Conservation (phyloP, 2,329 filamentous ascomycete species). For the Curvularia lunata region DNA sequence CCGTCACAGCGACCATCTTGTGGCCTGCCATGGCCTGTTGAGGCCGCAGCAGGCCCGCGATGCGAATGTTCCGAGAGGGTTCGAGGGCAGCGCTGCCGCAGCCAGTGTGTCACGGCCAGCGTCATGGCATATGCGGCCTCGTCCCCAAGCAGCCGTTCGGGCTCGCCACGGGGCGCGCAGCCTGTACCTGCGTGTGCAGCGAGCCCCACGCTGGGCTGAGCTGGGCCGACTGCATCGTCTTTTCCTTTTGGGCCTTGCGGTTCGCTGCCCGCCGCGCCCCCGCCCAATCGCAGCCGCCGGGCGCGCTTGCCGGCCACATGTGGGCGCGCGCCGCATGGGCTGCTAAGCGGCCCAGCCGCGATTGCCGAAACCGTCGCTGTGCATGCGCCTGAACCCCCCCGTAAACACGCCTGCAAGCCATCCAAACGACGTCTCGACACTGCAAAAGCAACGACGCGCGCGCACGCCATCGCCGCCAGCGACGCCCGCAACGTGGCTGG, state of each 20-base stretch:
- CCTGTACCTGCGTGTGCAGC: too few relatives aligned
- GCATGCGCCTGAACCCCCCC: constrained; percentile 37
- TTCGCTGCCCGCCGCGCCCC: constrained; percentile 1
- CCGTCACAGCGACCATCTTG: too few relatives aligned
- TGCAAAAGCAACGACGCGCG: not conserved
- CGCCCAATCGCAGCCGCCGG: not conserved
- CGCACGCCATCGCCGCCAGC: not conserved
- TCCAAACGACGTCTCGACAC: too few relatives aligned
- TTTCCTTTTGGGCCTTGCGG: constrained; percentile 4
- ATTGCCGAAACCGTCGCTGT: constrained; percentile 38
- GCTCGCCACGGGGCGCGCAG: not conserved
- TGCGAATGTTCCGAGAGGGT: constrained; percentile 33
- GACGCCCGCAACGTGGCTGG: not conserved
- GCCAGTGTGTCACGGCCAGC: constrained; percentile 39
- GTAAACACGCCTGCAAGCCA: constrained; percentile 4
- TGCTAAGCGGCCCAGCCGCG: constrained; percentile 33
- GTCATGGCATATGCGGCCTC: constrained; percentile 30
- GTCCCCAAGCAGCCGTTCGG: constrained; percentile 16
- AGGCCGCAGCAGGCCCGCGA: constrained; percentile 47
- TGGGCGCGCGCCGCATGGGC: constrained; percentile 28
- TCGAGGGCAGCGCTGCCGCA: constrained; percentile 28
- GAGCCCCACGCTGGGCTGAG: not conserved
- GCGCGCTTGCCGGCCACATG: not conserved
- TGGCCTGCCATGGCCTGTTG: constrained; percentile 47
- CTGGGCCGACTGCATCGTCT: too few relatives aligned